Base-by-base conservation (phyloP, 1,284 basidiomycete genomes). In the Veloporphyrellus conicus region DNA sequence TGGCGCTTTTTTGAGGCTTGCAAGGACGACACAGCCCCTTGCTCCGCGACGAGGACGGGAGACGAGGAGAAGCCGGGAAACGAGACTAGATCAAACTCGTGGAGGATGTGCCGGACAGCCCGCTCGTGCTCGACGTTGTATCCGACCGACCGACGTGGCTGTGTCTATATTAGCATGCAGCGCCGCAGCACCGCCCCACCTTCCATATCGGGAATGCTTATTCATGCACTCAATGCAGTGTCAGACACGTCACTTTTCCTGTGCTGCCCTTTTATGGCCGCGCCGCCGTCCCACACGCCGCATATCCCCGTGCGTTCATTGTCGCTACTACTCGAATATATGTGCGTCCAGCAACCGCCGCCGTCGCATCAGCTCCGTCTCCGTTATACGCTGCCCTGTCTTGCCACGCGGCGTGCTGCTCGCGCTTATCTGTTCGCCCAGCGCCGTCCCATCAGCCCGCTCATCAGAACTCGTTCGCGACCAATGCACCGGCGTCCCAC, bases 281-380 rank as follows among this genome's bases (percentile, higher is more conserved):
- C 16, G 6, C 10, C 16, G n/a, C 32, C 16, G 6, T 33, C 32
- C 15, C 19, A 20, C 29, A 5, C 6, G 5, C 53, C 52, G 31
- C 9, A 19, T 23, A 39, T 49, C 25, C 31, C 43, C 28, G 19
- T 33, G 18, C 31, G 31, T 28, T 14, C 10, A 15, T 22, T n/a
- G 8, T 38, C n/a, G 8, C 14, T 3, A 22, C 15, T 16, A 15
- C 15, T 66, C 62, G 47, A 77, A 74, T 15, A 76, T 69, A 60
- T 85, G 82, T 31, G 82, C 73, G 56, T 86, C 83, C 45, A 87
- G 66, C 63, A 87, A 57, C 54, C 90, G 73, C 51, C 90, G 73
- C 47, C 90, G 70, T 61, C 87, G 69, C 79, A 92, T 83, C 61
- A 93, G 65, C 69, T 92, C 90, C 11, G 74, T 81, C 69, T 92